Evolutionary conservation across 352 stramenopile genomes (phyloP), one percentile per base, ranked within the genome.

Genomic region (Elongisporangium anandrum): DNA sequence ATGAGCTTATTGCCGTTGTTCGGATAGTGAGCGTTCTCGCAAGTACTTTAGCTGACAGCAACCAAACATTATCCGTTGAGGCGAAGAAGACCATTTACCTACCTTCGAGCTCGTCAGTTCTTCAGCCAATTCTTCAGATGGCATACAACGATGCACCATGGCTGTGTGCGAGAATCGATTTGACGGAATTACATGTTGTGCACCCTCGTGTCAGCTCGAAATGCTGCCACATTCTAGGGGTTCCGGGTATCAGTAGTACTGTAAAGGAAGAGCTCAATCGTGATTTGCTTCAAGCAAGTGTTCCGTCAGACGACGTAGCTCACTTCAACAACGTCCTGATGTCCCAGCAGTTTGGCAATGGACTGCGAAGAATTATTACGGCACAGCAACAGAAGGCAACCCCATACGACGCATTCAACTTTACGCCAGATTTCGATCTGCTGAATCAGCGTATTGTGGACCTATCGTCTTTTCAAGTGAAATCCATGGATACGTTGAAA

Each of bases 1-100:
- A 97, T 59, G 90, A 97, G 67, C 61, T 97, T 22, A 68, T 89
- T 23, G 88, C 86, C 45, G 87, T 94, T 41, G 64, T 77, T 29
- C 87, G 87, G 47, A 77, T 95, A 24, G 73, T 96, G 20, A 74
- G 77, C 21, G 59, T 95, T 49, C 64, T 97, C 4, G 70, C 78
- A 9, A 66, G 77, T 19, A 60, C 65, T 17, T 61, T 91, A 22
- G 54, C 56, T 1, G 81, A 88, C 50, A 75, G 69, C 12, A 86
- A 73, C 29, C 56, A 80, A 56, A 61, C 60, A 1, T 60, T 92
- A 12, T 69, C 67, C 8, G 45, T 69, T 0, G 62, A 73, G 4
- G 70, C 74, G 15, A 75, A 85, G 52, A 68, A 65, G 21, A 75
- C 62, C 17, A 77, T 92, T 5, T 85, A 79, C 26, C 55, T 92